Evolutionary conservation across 1,139 yeast genomes (phyloP).

Genomic region (Pichia sp.): DNA sequence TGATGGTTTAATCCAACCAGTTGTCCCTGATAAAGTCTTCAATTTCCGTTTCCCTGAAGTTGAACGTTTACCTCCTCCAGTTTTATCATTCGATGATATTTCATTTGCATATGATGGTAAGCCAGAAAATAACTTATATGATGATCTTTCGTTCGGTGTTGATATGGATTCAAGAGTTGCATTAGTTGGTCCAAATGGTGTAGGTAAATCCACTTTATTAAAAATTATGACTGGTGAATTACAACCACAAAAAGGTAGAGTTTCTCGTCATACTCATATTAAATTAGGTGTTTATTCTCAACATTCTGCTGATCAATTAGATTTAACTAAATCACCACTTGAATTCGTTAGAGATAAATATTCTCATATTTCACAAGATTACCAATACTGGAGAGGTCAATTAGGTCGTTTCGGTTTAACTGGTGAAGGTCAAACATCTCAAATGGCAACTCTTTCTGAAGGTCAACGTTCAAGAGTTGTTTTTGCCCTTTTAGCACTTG

Average conservation of each 20-base stretch:
- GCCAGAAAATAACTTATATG: conserved; percentile 81
- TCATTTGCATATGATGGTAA: conserved; percentile 89
- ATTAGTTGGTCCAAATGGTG: conserved; percentile 98
- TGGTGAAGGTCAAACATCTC: conserved; percentile 98
- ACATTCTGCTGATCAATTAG: conserved; percentile 98
- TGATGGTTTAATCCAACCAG: conserved; percentile 93
- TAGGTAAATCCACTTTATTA: conserved; percentile 94
- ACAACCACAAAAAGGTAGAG: conserved; percentile 87
- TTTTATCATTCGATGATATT: conserved; percentile 90
- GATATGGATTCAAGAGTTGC: conserved; percentile 99
- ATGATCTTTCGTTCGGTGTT: conserved; percentile 90
- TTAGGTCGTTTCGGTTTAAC: conserved; percentile 97
- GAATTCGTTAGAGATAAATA: conserved; percentile 96
- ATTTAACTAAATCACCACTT: conserved; percentile 87
- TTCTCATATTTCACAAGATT: conserved; percentile 86
- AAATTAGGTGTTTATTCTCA: conserved; percentile 98
- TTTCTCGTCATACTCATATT: conserved; percentile 93
- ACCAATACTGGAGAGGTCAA: conserved; percentile 99
- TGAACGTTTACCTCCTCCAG: conserved; percentile 98
- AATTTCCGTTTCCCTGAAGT: conserved; percentile 92
- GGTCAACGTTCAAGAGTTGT: conserved; percentile 99
- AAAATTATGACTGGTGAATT: conserved; percentile 95
- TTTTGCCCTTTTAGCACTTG: conserved; percentile 91
- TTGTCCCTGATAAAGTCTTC: conserved; percentile 87
- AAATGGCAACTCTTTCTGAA: conserved; percentile 97